Evolutionary conservation across 345 rosid genomes (phyloP).

Genomic region (Euphorbia pulcherrima): DNA sequence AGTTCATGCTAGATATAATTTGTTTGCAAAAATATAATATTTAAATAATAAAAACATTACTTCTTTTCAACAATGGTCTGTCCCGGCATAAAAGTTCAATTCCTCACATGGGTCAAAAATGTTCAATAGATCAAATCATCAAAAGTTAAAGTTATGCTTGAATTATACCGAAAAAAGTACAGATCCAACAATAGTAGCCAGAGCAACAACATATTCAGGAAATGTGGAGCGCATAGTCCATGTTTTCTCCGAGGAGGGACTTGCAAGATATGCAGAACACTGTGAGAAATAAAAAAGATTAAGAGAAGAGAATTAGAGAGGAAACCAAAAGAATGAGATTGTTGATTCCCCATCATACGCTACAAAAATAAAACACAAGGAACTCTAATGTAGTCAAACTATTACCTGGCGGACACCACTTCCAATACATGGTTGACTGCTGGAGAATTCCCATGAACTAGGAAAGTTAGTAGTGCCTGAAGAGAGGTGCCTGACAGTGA

Average conservation of each 20-base stretch:
- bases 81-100: background rate
- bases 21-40: background rate
- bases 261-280: conserved; percentile 79
- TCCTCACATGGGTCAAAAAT: background rate
- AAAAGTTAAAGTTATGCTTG: conserved; percentile 9
- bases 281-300: conserved; percentile 26
- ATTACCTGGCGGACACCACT: conserved; percentile 58
- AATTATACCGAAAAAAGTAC: conserved; percentile 82
- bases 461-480: conserved; percentile 74
- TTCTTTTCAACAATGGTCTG: conserved; percentile 3
- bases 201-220: conserved; percentile 98
- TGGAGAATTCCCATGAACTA: conserved; percentile 55
- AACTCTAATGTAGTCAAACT: background rate
- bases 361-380: background rate
- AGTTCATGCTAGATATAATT: background rate
- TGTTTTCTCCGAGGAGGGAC: conserved; percentile 75
- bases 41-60: background rate
- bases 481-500: conserved; percentile 88
- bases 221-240: conserved; percentile 94
- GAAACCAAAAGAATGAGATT: conserved; percentile 8
- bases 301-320: conserved; percentile 13
- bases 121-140: background rate
- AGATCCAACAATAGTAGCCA: conserved; percentile 91
- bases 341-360: background rate
- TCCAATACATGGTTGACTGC: conserved; percentile 63